Base-by-base conservation (phyloP, 768 basidiomycete genomes). In the Pholiota conissans region DNA sequence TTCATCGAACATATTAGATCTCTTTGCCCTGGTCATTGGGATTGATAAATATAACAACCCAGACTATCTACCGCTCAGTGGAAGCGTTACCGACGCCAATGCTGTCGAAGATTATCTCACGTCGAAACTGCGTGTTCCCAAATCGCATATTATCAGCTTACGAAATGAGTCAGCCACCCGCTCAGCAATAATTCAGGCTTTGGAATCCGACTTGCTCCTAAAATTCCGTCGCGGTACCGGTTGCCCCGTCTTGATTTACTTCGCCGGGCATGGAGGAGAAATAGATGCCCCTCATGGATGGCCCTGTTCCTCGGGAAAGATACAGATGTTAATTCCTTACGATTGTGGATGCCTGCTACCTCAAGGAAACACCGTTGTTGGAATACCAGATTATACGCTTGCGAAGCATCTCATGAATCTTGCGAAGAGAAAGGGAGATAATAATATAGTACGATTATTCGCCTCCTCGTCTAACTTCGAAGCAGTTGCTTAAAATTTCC, bases 351-450 rank as follows among this genome's bases (percentile, higher is more conserved):
- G 29, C n/a, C 8, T 66, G 9, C 62, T 67, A 7, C 14, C 11
- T 2, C 68, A 76, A 20, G 76, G 77, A 0, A 64, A 75, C 10
- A 68, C 79, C 48, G 74, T 81, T 13, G 32, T 52, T 26, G 84
- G 83, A 35, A 83, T 87, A 60, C 82, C 82, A 27, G 85, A 85
- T 69, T 77, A 78, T 47, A 85, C 84, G 10, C 69, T 86, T 49
- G 74, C 73, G 34, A 76, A 80, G 26, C 78, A 85, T 72, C 68
- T 87, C 20, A 60, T 63, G 52, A 78, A 81, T 50, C 77, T 87
- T 27, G 71, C 75, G 16, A 66, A 70, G 5, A 70, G 67, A 20
- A 87, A 85, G 61, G 85, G 84, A 16, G 72, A 86, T 67, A 87
- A 87, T 59, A 80, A 86, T 9, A 58, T 63, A 16, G 45, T 52